Base-by-base conservation (phyloP, 2,329 filamentous ascomycete species). In the Keithomyces neogunnii region DNA sequence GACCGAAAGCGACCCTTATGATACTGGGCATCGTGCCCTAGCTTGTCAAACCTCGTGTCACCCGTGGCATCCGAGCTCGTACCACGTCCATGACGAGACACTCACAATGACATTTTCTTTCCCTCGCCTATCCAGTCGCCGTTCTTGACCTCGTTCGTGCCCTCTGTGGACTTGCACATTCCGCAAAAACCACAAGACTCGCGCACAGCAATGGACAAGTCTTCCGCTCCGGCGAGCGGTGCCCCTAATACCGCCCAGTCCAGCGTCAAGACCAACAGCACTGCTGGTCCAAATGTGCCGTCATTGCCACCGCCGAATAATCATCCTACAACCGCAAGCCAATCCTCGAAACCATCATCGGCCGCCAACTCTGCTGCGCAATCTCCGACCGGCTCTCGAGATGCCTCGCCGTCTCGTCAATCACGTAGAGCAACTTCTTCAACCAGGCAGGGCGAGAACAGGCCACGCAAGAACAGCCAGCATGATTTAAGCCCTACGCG, bases 401-500 rank as follows among this genome's bases (percentile, higher is more conserved):
- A 79, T 51, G 63, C 72, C 19, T 80, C 76, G 10, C 76, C 76
- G 13, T 67, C 66, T 47, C 67, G 73, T 48, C 69, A 70, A 32
- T 59, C 59, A 38, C 64, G 60, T 58, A 68, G 63, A 60, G 62
- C 66, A 38, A 60, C 67, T 19, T 69, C 68, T 5, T 62, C 62
- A 48, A 63, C 59, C 59, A 55, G 65, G 65, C 55, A 68, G 57
- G 51, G 63, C 60, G 66, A 66, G 49, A 73, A 73, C 48, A 74
- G 78, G 59, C 82, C 84, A 53, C 81, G 84, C 60, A 85, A 84
- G 65, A 82, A 80, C 64, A 88, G 82, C 64, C 63, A 71, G 50
- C 76, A 82, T 55, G 84, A 88, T 51, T 70, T 76, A 53, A 88
- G 82, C 59, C 83, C 85, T 26, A 73, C 77, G 51, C 78, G 85